Percentiles rank a stretch among this genome's conserved stretches.
Evolutionary conservation across 495 filamentous ascomycete genomes (phyloP).

Genomic region (Viridothelium virens): DNA sequence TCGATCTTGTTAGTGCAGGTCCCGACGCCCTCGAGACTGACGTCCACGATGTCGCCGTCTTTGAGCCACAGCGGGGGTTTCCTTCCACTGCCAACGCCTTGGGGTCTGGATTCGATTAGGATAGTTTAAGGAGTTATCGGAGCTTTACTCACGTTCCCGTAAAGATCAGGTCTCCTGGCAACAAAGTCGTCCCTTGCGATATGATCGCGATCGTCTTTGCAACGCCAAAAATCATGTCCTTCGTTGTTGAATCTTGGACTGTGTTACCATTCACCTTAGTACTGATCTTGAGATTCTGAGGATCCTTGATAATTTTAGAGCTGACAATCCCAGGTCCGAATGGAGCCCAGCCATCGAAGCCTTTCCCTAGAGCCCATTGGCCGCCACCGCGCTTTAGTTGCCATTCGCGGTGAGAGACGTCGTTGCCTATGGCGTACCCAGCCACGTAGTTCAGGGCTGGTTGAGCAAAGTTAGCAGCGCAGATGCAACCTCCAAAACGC

Average conservation of each 20-base stretch:
- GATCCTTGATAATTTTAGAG: conserved; percentile 29
- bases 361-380: conserved; percentile 36
- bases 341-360: conserved; percentile 36
- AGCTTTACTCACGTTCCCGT: conserved; percentile 26
- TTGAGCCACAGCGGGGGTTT: conserved; percentile 48
- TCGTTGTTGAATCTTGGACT: conserved; percentile 34
- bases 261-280: conserved; percentile 39
- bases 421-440: conserved; percentile 45
- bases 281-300: conserved; percentile 29
- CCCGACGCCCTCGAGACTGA: conserved; percentile 42
- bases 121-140: not conserved
- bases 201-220: conserved; percentile 30
- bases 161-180: conserved; percentile 32
- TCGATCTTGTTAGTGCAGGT: conserved; percentile 37
- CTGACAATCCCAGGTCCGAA: conserved; percentile 37
- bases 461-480: not conserved
- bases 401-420: conserved; percentile 43
- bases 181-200: conserved; percentile 30
- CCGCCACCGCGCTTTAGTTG: conserved; percentile 38
- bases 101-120: conserved; percentile 1
- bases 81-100: conserved; percentile 44
- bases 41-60: conserved; percentile 53
- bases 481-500: too few relatives aligned
- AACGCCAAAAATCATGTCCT: conserved; percentile 38
- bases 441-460: conserved; percentile 42